A percentile compares a stretch with the other conserved stretches of the same genome.
phyloP scores from a whole-genome alignment of 202 grass and related monocot genomes.

The Setaria italica region DNA sequence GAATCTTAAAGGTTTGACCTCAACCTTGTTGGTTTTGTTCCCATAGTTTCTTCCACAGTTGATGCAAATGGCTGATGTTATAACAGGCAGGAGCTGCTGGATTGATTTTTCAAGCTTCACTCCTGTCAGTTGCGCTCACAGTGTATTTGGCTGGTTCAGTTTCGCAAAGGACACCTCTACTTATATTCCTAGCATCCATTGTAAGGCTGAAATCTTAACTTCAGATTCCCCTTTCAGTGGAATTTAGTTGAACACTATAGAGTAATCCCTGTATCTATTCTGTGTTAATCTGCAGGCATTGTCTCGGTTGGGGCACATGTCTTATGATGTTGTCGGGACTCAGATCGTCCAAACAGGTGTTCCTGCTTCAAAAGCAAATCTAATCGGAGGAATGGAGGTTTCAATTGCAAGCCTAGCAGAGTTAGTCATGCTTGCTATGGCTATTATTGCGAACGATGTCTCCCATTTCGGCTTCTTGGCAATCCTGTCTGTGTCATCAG shows the following conservation, averaged over 20 bases:
- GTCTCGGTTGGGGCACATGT: constrained; percentile 93
- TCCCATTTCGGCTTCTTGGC: constrained; percentile 93
- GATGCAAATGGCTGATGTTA: constrained; percentile 33
- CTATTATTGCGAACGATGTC: constrained; percentile 87
- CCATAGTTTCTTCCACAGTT: constrained; percentile 7
- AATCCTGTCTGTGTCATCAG: constrained; percentile 76
- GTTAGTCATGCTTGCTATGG: constrained; percentile 87
- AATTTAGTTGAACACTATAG: not conserved
- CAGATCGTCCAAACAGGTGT: constrained; percentile 96
- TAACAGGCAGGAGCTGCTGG: constrained; percentile 90
- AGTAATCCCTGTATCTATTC: constrained; percentile 16
- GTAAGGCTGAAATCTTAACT: constrained; percentile 54
- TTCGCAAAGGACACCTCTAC: constrained; percentile 62
- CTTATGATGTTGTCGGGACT: constrained; percentile 94
- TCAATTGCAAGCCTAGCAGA: constrained; percentile 98
- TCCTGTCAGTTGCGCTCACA: constrained; percentile 69
- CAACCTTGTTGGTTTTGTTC: constrained; percentile 7
- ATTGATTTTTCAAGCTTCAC: constrained; percentile 93
- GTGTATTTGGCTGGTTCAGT: constrained; percentile 90
- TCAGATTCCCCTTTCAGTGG: constrained; percentile 21
- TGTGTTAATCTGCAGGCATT: constrained; percentile 62
- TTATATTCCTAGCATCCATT: constrained; percentile 89
- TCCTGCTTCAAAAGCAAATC: constrained; percentile 87
- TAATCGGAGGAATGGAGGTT: constrained; percentile 90
- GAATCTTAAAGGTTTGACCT: constrained; percentile 86